Conservation (phyloP, 495 filamentous ascomycete genomes). For the Penicillium roqueforti region DNA sequence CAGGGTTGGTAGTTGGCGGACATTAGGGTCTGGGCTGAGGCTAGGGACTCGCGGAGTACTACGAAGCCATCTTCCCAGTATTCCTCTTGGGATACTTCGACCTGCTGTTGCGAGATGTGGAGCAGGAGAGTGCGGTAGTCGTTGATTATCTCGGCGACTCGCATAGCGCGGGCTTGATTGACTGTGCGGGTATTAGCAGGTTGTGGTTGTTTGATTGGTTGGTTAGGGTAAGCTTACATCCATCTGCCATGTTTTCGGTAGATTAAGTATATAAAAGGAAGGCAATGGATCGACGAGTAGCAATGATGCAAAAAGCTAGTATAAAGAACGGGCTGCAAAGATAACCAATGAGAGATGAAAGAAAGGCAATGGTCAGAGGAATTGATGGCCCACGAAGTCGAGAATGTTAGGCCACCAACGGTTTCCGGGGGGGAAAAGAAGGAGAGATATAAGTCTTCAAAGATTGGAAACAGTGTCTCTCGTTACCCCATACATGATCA, state of each 20-base stretch:
- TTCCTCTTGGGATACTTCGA: conserved; percentile 56
- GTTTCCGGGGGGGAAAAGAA: conserved; percentile 6
- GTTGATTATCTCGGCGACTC: conserved; percentile 77
- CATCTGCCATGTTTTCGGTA: conserved; percentile 54
- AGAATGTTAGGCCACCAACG: conserved; percentile 10
- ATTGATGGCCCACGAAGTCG: not conserved
- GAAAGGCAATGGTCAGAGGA: conserved; percentile 3
- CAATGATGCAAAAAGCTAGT: not conserved
- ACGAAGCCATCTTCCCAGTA: conserved; percentile 76
- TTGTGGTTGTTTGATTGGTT: not conserved
- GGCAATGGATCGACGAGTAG: not conserved
- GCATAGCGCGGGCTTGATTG: conserved; percentile 75
- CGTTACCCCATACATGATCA: conserved; percentile 21
- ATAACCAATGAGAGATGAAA: conserved; percentile 10
- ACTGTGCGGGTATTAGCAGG: conserved; percentile 46
- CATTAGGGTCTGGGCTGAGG: conserved; percentile 72
- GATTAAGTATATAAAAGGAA: conserved; percentile 16
- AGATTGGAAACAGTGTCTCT: not conserved
- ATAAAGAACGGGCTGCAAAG: conserved; percentile 6
- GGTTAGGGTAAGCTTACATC: conserved; percentile 43
- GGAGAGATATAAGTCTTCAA: conserved; percentile 15
- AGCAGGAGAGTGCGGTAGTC: conserved; percentile 81
- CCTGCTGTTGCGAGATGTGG: conserved; percentile 69
- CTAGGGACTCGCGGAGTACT: conserved; percentile 67
- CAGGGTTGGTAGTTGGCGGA: conserved; percentile 61